phyloP scores from a whole-genome alignment of 2,329 filamentous ascomycete species.

The Xylariaceae sp. region DNA sequence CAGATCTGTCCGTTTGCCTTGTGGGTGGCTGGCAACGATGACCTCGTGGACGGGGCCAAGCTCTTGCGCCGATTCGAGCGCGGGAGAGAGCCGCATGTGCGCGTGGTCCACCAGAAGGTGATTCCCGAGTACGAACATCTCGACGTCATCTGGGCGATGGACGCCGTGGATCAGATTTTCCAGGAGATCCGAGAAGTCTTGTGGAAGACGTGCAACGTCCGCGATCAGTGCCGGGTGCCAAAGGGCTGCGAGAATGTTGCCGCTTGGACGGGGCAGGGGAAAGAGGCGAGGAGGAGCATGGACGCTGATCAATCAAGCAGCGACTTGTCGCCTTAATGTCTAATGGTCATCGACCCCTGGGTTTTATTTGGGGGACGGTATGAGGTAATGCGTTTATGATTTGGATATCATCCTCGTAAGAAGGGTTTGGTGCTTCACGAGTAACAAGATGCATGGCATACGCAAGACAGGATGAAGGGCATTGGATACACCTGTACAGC shows the following conservation, averaged over 20 bases:
- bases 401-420: too few species aligned
- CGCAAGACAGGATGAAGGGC: neutral
- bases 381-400: too few species aligned
- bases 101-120: conserved; percentile 75
- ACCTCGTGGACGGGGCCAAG: conserved; percentile 75
- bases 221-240: conserved; percentile 59
- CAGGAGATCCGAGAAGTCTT: conserved; percentile 74
- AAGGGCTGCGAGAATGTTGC: conserved; percentile 54
- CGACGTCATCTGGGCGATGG: conserved; percentile 93
- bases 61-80: conserved; percentile 70
- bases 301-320: conserved; percentile 29
- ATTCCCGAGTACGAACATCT: conserved; percentile 89
- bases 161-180: conserved; percentile 78
- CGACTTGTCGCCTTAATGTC: conserved; percentile 17
- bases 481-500: neutral
- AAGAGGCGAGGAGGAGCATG: conserved; percentile 9
- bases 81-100: conserved; percentile 75
- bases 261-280: conserved; percentile 31
- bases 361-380: too few species aligned
- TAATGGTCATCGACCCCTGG: neutral
- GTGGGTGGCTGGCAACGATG: conserved; percentile 81
- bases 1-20: conserved; percentile 78
- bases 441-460: conserved; percentile 3
- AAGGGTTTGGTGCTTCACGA: conserved; percentile 5
- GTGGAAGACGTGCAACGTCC: conserved; percentile 67